These are phyloP conservation scores for Isabelozyma gotoi DNA, from an alignment of 805 yeast genomes.

Conservation along the genomic window DNA sequence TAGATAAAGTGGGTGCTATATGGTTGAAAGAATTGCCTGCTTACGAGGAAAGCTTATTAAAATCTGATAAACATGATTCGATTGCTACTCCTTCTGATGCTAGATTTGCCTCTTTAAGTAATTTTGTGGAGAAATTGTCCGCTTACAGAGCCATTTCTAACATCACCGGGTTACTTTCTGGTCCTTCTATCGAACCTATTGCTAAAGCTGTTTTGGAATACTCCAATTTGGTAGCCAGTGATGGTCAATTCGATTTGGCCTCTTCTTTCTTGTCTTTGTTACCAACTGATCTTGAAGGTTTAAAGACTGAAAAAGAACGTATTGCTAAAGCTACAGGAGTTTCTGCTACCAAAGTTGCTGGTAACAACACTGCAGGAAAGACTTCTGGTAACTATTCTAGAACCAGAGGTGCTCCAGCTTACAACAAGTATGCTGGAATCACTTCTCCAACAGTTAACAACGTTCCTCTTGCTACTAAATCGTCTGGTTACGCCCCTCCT, in stretches of 20 bases:
- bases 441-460: slow-evolving; percentile 6
- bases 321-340: slow-evolving; percentile 63
- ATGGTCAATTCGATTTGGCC: slow-evolving; percentile 84
- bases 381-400: neutral
- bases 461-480: neutral
- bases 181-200: slow-evolving; percentile 48
- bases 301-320: slow-evolving; percentile 74
- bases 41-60: slow-evolving; percentile 43
- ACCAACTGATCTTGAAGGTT: slow-evolving; percentile 73
- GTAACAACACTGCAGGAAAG: slow-evolving; percentile 1
- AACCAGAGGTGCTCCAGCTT: slow-evolving; percentile 1
- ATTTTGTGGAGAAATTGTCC: slow-evolving; percentile 80
- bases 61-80: slow-evolving; percentile 40
- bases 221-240: slow-evolving; percentile 73
- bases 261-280: slow-evolving; percentile 63
- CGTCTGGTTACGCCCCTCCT: too few species aligned
- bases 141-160: slow-evolving; percentile 60
- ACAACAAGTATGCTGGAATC: neutral
- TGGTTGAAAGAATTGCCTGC: slow-evolving; percentile 75
- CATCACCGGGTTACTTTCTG: slow-evolving; percentile 31
- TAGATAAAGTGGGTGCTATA: slow-evolving; percentile 73
- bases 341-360: slow-evolving; percentile 5
- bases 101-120: slow-evolving; percentile 75
- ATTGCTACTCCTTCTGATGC: slow-evolving; percentile 73
- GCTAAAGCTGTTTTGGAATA: slow-evolving; percentile 75